Percentiles rank a stretch among this genome's conserved stretches.
Evolutionary conservation across 345 rosid genomes (phyloP).

Genomic region (Noccaea caerulescens): DNA sequence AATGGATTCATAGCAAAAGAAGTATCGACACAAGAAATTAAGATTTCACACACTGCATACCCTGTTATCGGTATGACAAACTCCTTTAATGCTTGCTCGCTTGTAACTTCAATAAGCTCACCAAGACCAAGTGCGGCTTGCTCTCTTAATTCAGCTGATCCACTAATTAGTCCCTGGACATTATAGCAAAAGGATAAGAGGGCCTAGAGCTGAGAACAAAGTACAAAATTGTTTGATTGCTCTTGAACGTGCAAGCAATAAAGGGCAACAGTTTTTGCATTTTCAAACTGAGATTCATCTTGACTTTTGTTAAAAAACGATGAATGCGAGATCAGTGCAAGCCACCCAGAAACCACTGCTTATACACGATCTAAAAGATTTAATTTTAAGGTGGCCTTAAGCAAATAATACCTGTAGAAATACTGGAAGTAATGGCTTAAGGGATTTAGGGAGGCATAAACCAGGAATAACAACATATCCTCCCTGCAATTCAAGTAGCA

Average conservation of each 20-base stretch:
- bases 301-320: neutral
- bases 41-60: conserved; percentile 52
- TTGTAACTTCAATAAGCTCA: conserved; percentile 95
- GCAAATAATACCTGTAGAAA: conserved; percentile 73
- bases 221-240: neutral
- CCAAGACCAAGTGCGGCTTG: conserved; percentile 99
- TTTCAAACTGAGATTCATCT: neutral
- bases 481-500: conserved; percentile 61
- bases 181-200: conserved; percentile 7
- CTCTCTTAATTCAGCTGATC: conserved; percentile 91
- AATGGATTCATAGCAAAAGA: conserved; percentile 4
- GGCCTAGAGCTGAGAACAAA: neutral
- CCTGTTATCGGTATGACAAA: conserved; percentile 96
- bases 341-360: conserved; percentile 3
- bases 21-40: conserved; percentile 18
- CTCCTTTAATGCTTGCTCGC: conserved; percentile 83
- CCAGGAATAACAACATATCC: conserved; percentile 91
- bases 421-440: conserved; percentile 90
- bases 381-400: neutral
- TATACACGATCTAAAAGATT: conserved; percentile 9
- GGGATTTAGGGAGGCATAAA: conserved; percentile 91
- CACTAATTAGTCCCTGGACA: conserved; percentile 79
- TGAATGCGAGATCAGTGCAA: conserved; percentile 12
- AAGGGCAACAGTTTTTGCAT: conserved; percentile 1
- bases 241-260: conserved; percentile 11